A percentile compares a stretch with the other conserved stretches of the same genome.
These are phyloP conservation scores for Trichosporon sp. DNA, from an alignment of 1,284 basidiomycete species.

Conservation along the genomic window DNA sequence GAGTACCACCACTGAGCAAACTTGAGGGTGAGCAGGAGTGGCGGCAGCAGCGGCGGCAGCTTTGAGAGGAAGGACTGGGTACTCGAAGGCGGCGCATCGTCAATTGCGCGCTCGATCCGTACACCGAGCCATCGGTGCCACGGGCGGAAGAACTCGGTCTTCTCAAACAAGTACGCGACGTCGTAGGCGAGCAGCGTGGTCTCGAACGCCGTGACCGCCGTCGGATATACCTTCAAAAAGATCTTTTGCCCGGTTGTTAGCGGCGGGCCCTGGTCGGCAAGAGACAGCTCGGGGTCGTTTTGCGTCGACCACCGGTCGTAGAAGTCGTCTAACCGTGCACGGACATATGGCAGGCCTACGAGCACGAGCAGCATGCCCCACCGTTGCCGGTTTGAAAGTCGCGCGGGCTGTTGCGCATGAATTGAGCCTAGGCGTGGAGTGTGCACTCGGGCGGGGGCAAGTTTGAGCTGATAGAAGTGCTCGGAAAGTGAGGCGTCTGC, in stretches of 20 bases:
- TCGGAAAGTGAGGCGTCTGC: constrained; percentile 54
- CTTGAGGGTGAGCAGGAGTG: constrained; percentile 93
- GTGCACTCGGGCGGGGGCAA: constrained; percentile 35
- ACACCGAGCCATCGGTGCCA: constrained; percentile 85
- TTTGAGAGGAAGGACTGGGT: constrained; percentile 26
- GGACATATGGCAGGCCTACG: constrained; percentile 85
- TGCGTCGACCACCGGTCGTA: constrained; percentile 70
- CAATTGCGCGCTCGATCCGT: constrained; percentile 57
- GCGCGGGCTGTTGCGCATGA: constrained; percentile 22
- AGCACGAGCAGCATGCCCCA: constrained; percentile 74
- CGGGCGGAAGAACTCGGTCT: constrained; percentile 83
- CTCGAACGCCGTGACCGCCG: constrained; percentile 75
- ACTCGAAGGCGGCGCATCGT: constrained; percentile 32
- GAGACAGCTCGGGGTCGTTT: constrained; percentile 30
- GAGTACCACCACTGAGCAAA: constrained; percentile 99
- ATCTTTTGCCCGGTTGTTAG: constrained; percentile 28
- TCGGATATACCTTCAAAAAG: constrained; percentile 79
- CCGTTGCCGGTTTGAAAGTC: constrained; percentile 43
- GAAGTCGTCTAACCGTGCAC: constrained; percentile 84
- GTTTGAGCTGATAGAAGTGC: constrained; percentile 53
- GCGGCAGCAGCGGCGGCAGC: constrained; percentile 65
- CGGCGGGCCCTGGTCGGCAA: constrained; percentile 39
- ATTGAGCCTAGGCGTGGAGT: constrained; percentile 40
- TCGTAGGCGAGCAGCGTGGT: constrained; percentile 80
- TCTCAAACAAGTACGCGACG: constrained; percentile 86